Evolutionary conservation across 345 rosid species (phyloP).

Genomic region (Trapa bicornis): DNA sequence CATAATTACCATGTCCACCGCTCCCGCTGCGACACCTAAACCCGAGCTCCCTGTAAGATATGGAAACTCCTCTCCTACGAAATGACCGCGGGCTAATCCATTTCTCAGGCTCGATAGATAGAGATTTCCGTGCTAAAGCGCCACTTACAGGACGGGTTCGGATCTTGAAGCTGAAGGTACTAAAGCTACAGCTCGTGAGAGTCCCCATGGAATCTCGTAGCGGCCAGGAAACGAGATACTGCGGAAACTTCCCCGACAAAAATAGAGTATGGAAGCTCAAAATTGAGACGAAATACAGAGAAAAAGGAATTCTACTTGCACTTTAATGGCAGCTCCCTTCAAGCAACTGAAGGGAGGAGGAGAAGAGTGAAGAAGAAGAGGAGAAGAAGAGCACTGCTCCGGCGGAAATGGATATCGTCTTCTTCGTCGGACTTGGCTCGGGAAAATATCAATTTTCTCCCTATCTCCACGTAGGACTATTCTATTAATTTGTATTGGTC

Average conservation of each 20-base stretch:
- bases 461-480: slow-evolving; percentile 1
- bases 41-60: slow-evolving; percentile 14
- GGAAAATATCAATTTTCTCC: slow-evolving; percentile 3
- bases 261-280: background rate
- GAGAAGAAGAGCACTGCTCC: background rate
- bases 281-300: background rate
- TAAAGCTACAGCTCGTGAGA: slow-evolving; percentile 42
- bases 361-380: background rate
- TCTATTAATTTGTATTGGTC: background rate
- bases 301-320: background rate
- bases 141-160: slow-evolving; percentile 15
- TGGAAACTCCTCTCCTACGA: slow-evolving; percentile 9
- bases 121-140: slow-evolving; percentile 12
- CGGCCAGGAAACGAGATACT: background rate
- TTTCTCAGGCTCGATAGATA: slow-evolving; percentile 10
- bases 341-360: background rate
- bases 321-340: background rate
- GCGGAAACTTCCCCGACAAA: background rate
- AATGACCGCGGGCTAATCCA: slow-evolving; percentile 18
- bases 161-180: slow-evolving; percentile 23
- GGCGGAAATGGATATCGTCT: background rate
- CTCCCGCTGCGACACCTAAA: slow-evolving; percentile 25
- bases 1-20: slow-evolving; percentile 7
- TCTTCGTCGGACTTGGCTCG: slow-evolving; percentile 1
- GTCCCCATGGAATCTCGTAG: slow-evolving; percentile 40